phyloP scores from a whole-genome alignment of 805 yeast species.

The Candida golubevii region DNA sequence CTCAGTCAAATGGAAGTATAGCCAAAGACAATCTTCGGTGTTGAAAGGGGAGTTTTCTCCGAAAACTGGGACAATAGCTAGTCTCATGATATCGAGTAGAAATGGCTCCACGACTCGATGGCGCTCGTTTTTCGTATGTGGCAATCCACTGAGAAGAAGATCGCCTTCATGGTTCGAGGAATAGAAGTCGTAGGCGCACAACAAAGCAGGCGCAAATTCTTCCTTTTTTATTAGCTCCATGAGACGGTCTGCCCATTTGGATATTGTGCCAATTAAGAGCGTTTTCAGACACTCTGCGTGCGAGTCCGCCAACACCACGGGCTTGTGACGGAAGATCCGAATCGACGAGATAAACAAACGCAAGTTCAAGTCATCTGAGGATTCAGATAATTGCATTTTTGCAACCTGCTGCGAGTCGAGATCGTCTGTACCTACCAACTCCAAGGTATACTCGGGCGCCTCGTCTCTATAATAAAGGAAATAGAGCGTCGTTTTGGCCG shows the following conservation, averaged over 20 bases:
- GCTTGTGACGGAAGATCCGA: conserved; percentile 22
- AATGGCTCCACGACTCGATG: conserved; percentile 48
- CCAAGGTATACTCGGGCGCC: neutral
- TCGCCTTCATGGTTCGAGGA: conserved; percentile 40
- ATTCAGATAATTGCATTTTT: conserved; percentile 27
- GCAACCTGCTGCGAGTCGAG: conserved; percentile 10
- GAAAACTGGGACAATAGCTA: conserved; percentile 45
- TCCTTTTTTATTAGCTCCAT: conserved; percentile 44
- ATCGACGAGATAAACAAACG: conserved; percentile 18
- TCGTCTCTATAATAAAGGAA: conserved; percentile 7
- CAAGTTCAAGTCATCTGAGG: conserved; percentile 37
- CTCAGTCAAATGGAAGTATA: conserved; percentile 18
- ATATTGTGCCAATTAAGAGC: conserved; percentile 53
- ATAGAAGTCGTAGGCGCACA: conserved; percentile 51
- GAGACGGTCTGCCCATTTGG: conserved; percentile 69
- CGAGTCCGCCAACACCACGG: conserved; percentile 18
- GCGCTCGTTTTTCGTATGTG: conserved; percentile 41
- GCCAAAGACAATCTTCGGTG: conserved; percentile 1
- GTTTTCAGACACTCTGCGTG: conserved; percentile 19
- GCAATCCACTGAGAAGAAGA: conserved; percentile 53
- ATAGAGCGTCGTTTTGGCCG: conserved; percentile 4
- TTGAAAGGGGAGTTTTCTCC: neutral
- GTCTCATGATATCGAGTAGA: conserved; percentile 52
- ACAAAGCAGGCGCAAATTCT: conserved; percentile 53
- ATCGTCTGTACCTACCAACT: conserved; percentile 10